Percentiles rank a stretch among this genome's conserved stretches.
Evolutionary conservation across 352 stramenopile genomes (phyloP).

Genomic region (Aphanomyces stellatus): DNA sequence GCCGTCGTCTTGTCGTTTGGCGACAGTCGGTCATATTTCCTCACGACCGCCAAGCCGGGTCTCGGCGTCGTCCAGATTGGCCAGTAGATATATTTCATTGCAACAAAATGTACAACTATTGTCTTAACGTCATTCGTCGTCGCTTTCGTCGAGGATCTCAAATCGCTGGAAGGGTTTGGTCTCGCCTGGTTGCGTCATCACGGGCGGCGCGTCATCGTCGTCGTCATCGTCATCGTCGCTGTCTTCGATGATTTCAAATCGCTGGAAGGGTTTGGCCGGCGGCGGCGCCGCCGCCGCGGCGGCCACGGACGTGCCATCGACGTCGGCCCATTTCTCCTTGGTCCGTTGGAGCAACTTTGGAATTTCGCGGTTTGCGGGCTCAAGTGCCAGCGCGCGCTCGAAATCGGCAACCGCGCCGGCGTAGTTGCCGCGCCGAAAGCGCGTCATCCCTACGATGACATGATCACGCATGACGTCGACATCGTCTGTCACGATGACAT

Average conservation of each 20-base stretch:
- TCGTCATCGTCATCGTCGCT: conserved; percentile 31
- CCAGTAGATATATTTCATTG: background rate
- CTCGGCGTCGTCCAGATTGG: conserved; percentile 51
- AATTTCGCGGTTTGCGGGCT: conserved; percentile 66
- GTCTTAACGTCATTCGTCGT: conserved; percentile 3
- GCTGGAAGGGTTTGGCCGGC: conserved; percentile 27
- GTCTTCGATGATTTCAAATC: conserved; percentile 56
- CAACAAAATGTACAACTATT: background rate
- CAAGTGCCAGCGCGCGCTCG: conserved; percentile 44
- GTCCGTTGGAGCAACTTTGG: conserved; percentile 70
- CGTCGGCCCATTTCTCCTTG: conserved; percentile 55
- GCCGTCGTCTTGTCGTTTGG: conserved; percentile 76
- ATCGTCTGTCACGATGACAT: conserved; percentile 29
- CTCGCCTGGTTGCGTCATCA: conserved; percentile 23
- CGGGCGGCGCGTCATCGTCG: background rate
- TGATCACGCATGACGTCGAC: no score
- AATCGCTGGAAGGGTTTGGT: conserved; percentile 46
- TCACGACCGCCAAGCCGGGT: conserved; percentile 63
- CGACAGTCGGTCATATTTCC: conserved; percentile 77
- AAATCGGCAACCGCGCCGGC: conserved; percentile 77
- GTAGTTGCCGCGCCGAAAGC: conserved; percentile 83
- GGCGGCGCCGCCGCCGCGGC: background rate
- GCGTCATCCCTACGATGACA: conserved; percentile 34
- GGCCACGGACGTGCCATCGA: conserved; percentile 32
- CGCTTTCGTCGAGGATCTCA: conserved; percentile 39